Evolutionary conservation across 371 early-diverging fungal species (phyloP).

Genomic region (Dichotomocladium elegans): DNA sequence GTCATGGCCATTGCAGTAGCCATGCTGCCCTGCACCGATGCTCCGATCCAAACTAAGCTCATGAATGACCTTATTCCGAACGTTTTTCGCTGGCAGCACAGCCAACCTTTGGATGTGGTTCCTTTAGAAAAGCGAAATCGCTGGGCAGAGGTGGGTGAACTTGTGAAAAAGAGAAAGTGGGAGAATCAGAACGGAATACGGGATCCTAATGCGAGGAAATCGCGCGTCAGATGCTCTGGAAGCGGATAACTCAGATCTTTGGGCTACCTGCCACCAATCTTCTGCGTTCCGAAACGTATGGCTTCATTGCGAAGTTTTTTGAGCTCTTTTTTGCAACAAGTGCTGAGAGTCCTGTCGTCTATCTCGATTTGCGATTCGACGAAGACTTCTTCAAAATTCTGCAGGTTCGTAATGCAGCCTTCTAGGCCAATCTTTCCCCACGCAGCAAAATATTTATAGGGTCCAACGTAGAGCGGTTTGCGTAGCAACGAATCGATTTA

Average conservation of each 20-base stretch:
- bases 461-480: slow-evolving; percentile 27
- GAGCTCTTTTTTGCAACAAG: slow-evolving; percentile 36
- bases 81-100: slow-evolving; percentile 34
- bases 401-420: slow-evolving; percentile 23
- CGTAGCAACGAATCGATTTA: slow-evolving; percentile 37
- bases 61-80: slow-evolving; percentile 34
- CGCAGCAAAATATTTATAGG: not conserved
- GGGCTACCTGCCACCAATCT: slow-evolving; percentile 45
- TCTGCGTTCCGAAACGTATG: slow-evolving; percentile 38
- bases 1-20: slow-evolving; percentile 32
- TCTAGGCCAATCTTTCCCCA: not conserved
- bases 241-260: slow-evolving; percentile 38
- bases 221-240: slow-evolving; percentile 47
- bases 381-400: slow-evolving; percentile 36
- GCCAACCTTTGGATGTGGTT: slow-evolving; percentile 3
- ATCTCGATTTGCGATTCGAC: slow-evolving; percentile 35
- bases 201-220: too few species aligned
- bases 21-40: slow-evolving; percentile 43
- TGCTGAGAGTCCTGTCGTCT: slow-evolving; percentile 5
- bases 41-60: slow-evolving; percentile 26
- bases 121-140: slow-evolving; percentile 14
- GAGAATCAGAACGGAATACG: too few species aligned
- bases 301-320: slow-evolving; percentile 41
- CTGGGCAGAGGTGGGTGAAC: slow-evolving; percentile 39
- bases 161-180: not conserved